Conservation (phyloP, 805 yeast species). For the Wickerhamiella lipophila region DNA sequence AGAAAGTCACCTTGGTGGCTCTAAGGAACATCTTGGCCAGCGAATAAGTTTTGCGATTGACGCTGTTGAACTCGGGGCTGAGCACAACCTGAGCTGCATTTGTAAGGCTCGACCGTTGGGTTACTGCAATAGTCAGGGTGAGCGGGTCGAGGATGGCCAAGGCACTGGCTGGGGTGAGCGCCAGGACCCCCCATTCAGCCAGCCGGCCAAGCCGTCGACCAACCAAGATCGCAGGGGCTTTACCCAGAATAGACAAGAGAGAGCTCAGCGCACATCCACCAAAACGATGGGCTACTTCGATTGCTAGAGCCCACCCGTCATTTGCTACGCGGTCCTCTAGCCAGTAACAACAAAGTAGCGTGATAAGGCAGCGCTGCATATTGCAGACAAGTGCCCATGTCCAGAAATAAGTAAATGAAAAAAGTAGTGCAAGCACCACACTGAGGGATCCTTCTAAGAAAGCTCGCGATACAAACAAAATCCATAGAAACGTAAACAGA, state of each 20-base stretch:
- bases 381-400: conserved; percentile 32
- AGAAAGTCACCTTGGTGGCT: conserved; percentile 29
- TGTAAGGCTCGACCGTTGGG: conserved; percentile 26
- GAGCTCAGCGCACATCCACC: conserved; percentile 30
- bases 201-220: conserved; percentile 24
- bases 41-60: conserved; percentile 28
- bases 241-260: conserved; percentile 24
- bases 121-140: conserved; percentile 29
- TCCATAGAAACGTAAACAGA: conserved; percentile 29
- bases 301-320: not conserved
- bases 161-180: conserved; percentile 23
- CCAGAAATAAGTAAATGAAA: conserved; percentile 32
- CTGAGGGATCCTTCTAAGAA: conserved; percentile 24
- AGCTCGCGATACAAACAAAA: conserved; percentile 26
- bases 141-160: conserved; percentile 28
- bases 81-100: conserved; percentile 25
- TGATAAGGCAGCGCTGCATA: conserved; percentile 28
- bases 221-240: conserved; percentile 29
- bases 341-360: conserved; percentile 31
- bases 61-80: conserved; percentile 14
- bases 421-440: conserved; percentile 21
- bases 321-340: not conserved
- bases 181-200: conserved; percentile 21
- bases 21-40: conserved; percentile 29
- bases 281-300: conserved; percentile 25